Base-by-base conservation (phyloP, 352 stramenopile genomes). In the Phytophthora pseudosyringae region DNA sequence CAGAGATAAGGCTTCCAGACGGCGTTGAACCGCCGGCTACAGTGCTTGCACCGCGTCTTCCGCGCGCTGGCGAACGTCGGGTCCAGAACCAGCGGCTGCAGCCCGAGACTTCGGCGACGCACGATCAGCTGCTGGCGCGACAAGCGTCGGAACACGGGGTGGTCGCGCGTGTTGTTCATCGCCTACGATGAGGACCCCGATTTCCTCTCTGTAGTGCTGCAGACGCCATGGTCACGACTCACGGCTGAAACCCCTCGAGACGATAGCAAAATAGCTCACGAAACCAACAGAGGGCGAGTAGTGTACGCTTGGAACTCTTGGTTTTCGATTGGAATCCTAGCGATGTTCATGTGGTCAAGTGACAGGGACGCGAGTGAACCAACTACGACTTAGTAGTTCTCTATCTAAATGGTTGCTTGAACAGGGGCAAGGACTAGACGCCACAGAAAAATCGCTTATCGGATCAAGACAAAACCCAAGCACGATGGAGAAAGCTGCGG, bases 121-220 rank as follows among this genome's bases (percentile, higher is more conserved):
- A 73, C 57, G 51, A 86, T 69, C 13, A 87, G 59, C 45, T 86
- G 80, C 64, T 86, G 75, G 2, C 76, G 69, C 4, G 73, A 75
- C 21, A 86, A 66, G 15, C 80, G 75, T 65, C 74, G 76, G 73
- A 86, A 89, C 8, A 89, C 69, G 8, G 75, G 63, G 62, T 89
- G 80, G 33, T 89, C 80, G n/a, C 65, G 53, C 8, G 52, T 54
- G 45, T 64, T 69, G 41, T 55, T 69, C 65, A 73, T 73, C 18
- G 29, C 11, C 32, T 40, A 25, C 15, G 12, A 25, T 21, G 21
- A 21, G 21, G 21, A 21, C 2, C 21, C 21, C 21, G 21, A 21
- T 21, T 21, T 21, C 21, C 21, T 21, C 21, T 21, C 21, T 21
- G 21, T 21, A 21, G 21, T 21, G 21, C 21, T 21, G 21, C 21